Base-by-base conservation (phyloP, 2,329 filamentous ascomycete genomes). In the Apiospora pterosperma region DNA sequence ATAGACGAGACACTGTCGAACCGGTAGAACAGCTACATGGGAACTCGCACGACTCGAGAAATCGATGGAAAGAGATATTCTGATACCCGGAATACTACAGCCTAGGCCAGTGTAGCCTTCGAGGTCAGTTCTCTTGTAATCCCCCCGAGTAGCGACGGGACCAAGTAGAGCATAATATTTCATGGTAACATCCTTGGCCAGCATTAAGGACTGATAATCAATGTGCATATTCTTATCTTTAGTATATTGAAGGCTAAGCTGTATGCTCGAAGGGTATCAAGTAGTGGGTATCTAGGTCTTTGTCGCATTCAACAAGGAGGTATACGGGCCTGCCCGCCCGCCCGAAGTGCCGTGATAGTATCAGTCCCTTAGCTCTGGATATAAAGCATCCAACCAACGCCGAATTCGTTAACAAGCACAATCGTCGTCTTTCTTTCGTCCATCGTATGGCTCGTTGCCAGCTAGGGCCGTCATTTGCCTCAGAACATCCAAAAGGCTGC, bases 231-330 rank as follows among this genome's bases (percentile, higher is more conserved):
- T 62, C 31, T 48, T 42, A 23, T 60, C 2, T 63, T 41, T 38
- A 36, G 55, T 36, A 64, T 64, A 61, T 61, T 28, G 14, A 42
- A 52, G 21, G 19, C n/a, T 55, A 55, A 36, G 19, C 25, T 59
- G 44, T 63, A 42, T 63, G 39, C 44, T 8, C 25, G 52, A 38
- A 61, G 58, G 62, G 62, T 52, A 64, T 64, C 23, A 61, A 41
- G 38, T 60, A 23, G 25, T 36, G 31, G 44, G 36, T 63, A 36
- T 64, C 36, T 64, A 60, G 38, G 38, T 38, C 38, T 44, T 44
- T 12, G 28, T 55, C 48, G 48, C 28, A 34, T 34, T 28, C 28
- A 55, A 55, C 25, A 55, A 55, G 36, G 36, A 39, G 48, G 48
- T 55, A 55, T 34, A 34, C 12, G 21, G 28, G 28, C 48, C 48